Evolutionary conservation across 108 stramenopile genomes (phyloP).

Genomic region (Pseudonitzschia delicatissima): DNA sequence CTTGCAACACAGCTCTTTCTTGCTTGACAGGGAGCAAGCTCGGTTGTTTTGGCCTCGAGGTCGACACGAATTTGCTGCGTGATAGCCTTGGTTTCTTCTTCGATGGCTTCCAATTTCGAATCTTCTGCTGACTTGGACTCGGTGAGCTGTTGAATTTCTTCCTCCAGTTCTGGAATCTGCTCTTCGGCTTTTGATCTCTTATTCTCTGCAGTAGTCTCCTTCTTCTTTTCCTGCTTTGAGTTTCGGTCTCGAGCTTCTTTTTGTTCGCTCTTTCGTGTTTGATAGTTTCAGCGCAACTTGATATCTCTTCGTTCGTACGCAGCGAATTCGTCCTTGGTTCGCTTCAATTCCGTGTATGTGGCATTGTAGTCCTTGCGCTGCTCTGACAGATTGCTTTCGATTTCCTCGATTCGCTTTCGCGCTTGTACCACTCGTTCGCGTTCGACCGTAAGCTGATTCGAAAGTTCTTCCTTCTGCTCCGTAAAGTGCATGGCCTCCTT

Average conservation of each 20-base stretch:
- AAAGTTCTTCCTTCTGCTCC: constrained; percentile 43
- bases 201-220: constrained; percentile 40
- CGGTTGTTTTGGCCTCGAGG: constrained; percentile 85
- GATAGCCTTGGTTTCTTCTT: constrained; percentile 66
- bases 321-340: constrained; percentile 84
- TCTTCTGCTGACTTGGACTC: constrained; percentile 60
- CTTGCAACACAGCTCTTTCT: constrained; percentile 72
- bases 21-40: constrained; percentile 82
- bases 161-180: constrained; percentile 69
- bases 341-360: constrained; percentile 52
- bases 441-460: constrained; percentile 44
- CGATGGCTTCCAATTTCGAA: constrained; percentile 68
- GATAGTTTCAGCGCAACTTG: constrained; percentile 88
- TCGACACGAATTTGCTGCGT: constrained; percentile 82
- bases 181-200: constrained; percentile 56
- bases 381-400: constrained; percentile 54
- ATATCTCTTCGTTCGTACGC: constrained; percentile 91
- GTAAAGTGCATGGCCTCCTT: constrained; percentile 22
- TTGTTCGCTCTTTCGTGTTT: constrained; percentile 75
- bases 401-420: constrained; percentile 52
- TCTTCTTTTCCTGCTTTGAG: constrained; percentile 64
- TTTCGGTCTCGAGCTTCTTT: constrained; percentile 77
- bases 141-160: constrained; percentile 42
- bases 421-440: constrained; percentile 42
- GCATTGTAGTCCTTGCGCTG: constrained; percentile 64